Evolutionary conservation across 2,329 filamentous ascomycete species (phyloP).

Genomic region (Fusarium incarnatum): DNA sequence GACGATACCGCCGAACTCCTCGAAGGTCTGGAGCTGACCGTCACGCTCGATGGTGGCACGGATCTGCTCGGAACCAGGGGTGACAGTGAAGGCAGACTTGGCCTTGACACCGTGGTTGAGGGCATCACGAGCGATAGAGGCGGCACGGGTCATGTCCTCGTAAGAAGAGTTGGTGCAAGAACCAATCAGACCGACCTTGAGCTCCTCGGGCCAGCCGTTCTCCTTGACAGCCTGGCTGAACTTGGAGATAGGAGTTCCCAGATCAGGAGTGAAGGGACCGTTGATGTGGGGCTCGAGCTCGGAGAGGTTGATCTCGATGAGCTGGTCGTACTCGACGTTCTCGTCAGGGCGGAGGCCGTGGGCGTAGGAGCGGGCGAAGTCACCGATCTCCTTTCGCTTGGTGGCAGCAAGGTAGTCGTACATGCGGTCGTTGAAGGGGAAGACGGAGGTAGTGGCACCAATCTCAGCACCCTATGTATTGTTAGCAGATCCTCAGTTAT

Average conservation of each 20-base stretch:
- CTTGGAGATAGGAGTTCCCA: conserved; percentile 89
- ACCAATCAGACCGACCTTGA: conserved; percentile 94
- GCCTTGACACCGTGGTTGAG: conserved; percentile 89
- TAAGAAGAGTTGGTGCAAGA: conserved; percentile 99
- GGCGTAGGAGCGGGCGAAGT: conserved; percentile 87
- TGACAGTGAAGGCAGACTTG: conserved; percentile 93
- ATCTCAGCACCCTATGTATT: conserved; percentile 67
- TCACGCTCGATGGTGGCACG: conserved; percentile 93
- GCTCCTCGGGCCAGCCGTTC: conserved; percentile 89
- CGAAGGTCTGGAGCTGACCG: conserved; percentile 86
- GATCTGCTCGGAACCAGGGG: conserved; percentile 96
- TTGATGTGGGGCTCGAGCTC: conserved; percentile 96
- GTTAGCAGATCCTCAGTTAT: conserved; percentile 21
- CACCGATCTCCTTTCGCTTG: conserved; percentile 89
- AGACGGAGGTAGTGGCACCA: conserved; percentile 90
- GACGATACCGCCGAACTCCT: conserved; percentile 85
- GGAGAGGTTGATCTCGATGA: conserved; percentile 91
- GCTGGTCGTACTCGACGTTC: conserved; percentile 89
- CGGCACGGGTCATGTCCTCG: conserved; percentile 96
- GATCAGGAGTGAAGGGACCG: conserved; percentile 94
- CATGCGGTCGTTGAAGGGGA: conserved; percentile 99
- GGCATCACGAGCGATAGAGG: conserved; percentile 92
- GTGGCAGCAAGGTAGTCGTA: conserved; percentile 94
- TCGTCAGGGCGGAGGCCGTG: conserved; percentile 88
- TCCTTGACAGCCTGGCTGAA: conserved; percentile 87